Percentiles rank a stretch among this genome's conserved stretches.
Evolutionary conservation across 2,329 filamentous ascomycete genomes (phyloP).

Genomic region (Verticillium albo-atrum): DNA sequence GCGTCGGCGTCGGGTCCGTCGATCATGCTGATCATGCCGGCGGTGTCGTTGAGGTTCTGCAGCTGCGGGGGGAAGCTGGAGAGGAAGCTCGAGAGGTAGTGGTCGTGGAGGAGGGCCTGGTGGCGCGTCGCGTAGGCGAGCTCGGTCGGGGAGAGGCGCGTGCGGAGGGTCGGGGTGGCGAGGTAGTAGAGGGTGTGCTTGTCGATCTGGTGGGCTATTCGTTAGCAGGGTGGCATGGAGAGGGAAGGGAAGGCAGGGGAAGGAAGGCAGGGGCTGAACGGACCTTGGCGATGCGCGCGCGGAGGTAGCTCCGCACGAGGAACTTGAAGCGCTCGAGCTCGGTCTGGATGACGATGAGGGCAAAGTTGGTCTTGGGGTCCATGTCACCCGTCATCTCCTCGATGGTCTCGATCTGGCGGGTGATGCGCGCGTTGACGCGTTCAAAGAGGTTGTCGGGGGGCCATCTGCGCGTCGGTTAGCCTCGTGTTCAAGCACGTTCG

Average conservation of each 20-base stretch:
- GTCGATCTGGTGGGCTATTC: conserved; percentile 59
- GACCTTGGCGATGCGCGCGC: conserved; percentile 87
- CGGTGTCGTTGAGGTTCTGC: conserved; percentile 84
- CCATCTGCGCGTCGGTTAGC: conserved; percentile 41
- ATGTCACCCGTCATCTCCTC: conserved; percentile 77
- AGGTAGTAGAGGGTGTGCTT: conserved; percentile 72
- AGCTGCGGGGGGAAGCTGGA: conserved; percentile 72
- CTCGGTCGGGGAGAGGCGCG: conserved; percentile 72
- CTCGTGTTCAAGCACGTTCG: too few species aligned
- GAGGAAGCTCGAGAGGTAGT: conserved; percentile 84
- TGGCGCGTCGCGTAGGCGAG: conserved; percentile 79
- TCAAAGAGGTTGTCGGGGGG: conserved; percentile 72
- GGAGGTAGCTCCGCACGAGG: conserved; percentile 75
- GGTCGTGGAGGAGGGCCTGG: conserved; percentile 75
- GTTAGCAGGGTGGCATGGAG: neutral
- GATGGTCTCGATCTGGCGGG: conserved; percentile 64
- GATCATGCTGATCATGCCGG: conserved; percentile 88
- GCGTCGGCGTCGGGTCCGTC: conserved; percentile 77
- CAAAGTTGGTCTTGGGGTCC: conserved; percentile 89
- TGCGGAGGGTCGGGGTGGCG: conserved; percentile 46
- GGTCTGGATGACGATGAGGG: conserved; percentile 91
- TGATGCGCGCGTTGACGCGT: conserved; percentile 69
- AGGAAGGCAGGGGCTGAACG: conserved; percentile 16
- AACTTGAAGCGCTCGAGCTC: conserved; percentile 95
- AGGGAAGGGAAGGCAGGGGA: neutral